Evolutionary conservation across 2,329 filamentous ascomycete species (phyloP).

Genomic region (Uncinocarpus reesii): DNA sequence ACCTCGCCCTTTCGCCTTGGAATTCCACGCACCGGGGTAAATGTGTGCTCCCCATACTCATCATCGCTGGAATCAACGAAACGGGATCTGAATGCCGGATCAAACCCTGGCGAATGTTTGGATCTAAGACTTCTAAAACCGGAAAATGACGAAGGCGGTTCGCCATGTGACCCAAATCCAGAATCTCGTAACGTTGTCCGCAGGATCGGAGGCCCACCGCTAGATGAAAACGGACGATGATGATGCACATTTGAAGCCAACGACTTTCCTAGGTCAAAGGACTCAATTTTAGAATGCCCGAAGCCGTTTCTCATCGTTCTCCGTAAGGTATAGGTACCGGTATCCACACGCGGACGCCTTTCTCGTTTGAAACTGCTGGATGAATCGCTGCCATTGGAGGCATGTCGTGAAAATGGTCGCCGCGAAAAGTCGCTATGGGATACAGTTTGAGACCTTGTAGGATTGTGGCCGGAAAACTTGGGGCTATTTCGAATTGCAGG

Average conservation of each 20-base stretch:
- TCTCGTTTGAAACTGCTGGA: slow-evolving; percentile 68
- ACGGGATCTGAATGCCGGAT: slow-evolving; percentile 47
- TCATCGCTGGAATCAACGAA: slow-evolving; percentile 68
- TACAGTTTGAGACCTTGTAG: background rate
- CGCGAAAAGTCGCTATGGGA: background rate
- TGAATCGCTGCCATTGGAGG: slow-evolving; percentile 57
- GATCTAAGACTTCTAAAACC: slow-evolving; percentile 28
- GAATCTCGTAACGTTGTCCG: slow-evolving; percentile 43
- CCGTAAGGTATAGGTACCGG: slow-evolving; percentile 52
- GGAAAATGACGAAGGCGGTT: slow-evolving; percentile 31
- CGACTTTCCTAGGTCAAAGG: background rate
- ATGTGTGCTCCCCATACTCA: slow-evolving; percentile 42
- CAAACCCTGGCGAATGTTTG: slow-evolving; percentile 21
- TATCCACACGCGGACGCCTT: slow-evolving; percentile 40
- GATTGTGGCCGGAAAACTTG: background rate
- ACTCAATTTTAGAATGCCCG: slow-evolving; percentile 21
- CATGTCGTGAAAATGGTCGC: slow-evolving; percentile 39
- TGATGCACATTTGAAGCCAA: background rate
- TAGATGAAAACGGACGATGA: slow-evolving; percentile 33
- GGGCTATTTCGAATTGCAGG: background rate
- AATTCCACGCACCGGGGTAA: slow-evolving; percentile 50
- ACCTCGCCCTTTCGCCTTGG: slow-evolving; percentile 48
- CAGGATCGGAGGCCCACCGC: slow-evolving; percentile 34
- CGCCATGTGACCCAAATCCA: slow-evolving; percentile 25
- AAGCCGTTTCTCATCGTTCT: slow-evolving; percentile 57